A percentile compares a stretch with the other conserved stretches of the same genome.
Conservation (phyloP, 2,329 filamentous ascomycete species). For the Apiospora hydei region DNA sequence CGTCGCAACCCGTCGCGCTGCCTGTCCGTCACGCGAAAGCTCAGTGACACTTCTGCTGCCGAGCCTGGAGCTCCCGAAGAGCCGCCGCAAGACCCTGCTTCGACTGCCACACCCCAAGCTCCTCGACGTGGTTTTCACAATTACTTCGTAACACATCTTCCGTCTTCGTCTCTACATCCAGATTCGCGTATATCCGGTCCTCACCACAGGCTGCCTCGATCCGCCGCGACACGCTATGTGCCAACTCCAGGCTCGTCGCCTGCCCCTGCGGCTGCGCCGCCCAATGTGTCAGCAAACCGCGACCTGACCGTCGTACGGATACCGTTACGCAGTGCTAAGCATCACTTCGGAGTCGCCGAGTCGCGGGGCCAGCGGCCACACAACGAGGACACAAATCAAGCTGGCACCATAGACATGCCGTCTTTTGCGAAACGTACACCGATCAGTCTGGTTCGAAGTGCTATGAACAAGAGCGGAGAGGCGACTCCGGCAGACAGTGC, state of each 20-base stretch:
- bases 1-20: not conserved
- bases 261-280: conserved; percentile 64
- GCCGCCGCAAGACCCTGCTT: not conserved
- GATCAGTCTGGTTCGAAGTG: conserved; percentile 59
- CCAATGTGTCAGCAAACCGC: conserved; percentile 66
- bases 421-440: conserved; percentile 89
- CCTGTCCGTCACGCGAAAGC: conserved; percentile 4
- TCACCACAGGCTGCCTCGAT: conserved; percentile 86
- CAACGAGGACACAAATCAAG: conserved; percentile 95
- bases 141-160: conserved; percentile 96
- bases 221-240: conserved; percentile 82
- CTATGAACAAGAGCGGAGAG: conserved; percentile 60
- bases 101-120: conserved; percentile 26
- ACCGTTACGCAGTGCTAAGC: conserved; percentile 89
- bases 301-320: conserved; percentile 96
- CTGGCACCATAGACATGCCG: conserved; percentile 90
- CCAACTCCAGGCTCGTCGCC: conserved; percentile 61
- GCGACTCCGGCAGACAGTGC: conserved; percentile 77
- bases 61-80: conserved; percentile 4
- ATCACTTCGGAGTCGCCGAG: conserved; percentile 86
- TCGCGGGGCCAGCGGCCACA: conserved; percentile 84
- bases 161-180: conserved; percentile 90
- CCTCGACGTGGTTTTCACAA: conserved; percentile 76
- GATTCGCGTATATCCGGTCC: conserved; percentile 74
- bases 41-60: not conserved